These are phyloP conservation scores for Fusarium falciforme DNA, from an alignment of 2,329 filamentous ascomycete genomes.

Conservation along the genomic window DNA sequence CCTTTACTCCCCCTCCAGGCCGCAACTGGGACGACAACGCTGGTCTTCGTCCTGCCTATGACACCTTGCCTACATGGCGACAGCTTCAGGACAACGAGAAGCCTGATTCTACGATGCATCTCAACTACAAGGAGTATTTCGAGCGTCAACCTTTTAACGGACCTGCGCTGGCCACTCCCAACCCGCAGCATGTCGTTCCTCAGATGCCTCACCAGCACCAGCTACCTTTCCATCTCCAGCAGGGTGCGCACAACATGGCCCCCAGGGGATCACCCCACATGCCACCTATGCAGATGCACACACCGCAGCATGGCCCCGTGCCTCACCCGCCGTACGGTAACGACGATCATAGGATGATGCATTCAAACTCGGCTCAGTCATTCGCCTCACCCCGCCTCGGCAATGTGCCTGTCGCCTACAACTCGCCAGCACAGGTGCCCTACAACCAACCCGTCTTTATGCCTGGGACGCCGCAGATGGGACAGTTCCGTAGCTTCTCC, in stretches of 20 bases:
- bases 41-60: conserved; percentile 85
- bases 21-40: conserved; percentile 80
- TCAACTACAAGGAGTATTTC: conserved; percentile 83
- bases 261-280: conserved; percentile 80
- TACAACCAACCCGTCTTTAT: conserved; percentile 81
- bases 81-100: conserved; percentile 78
- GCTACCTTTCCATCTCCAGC: conserved; percentile 84
- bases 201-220: conserved; percentile 86
- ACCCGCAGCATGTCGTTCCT: conserved; percentile 74
- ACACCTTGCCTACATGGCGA: conserved; percentile 88
- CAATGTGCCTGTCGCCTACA: conserved; percentile 76
- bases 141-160: conserved; percentile 71
- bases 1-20: conserved; percentile 62
- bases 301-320: conserved; percentile 75
- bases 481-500: conserved; percentile 76
- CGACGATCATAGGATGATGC: conserved; percentile 91
- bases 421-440: conserved; percentile 75
- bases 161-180: conserved; percentile 74
- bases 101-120: conserved; percentile 68
- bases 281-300: conserved; percentile 81
- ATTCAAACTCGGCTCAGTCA: conserved; percentile 83
- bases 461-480: conserved; percentile 76
- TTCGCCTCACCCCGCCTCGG: conserved; percentile 86
- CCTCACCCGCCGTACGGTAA: conserved; percentile 75
- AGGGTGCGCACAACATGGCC: conserved; percentile 74